These are phyloP conservation scores for Ophiognomonia clavigignenti-juglandacearum DNA, from an alignment of 2,329 filamentous ascomycete genomes.

Conservation along the genomic window DNA sequence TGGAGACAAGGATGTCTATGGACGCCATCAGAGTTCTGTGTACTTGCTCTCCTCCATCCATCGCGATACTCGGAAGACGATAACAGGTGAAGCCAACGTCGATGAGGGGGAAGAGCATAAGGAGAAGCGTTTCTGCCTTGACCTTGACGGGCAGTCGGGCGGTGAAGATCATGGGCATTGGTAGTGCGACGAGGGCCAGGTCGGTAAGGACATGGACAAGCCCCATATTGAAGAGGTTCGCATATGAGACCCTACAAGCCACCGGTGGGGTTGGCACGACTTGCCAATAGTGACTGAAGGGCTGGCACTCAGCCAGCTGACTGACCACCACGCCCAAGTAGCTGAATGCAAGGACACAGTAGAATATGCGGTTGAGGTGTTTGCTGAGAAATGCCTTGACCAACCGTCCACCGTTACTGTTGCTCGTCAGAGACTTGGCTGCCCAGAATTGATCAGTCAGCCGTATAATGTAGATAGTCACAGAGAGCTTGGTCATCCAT, in stretches of 20 bases:
- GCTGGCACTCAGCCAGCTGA: constrained; percentile 77
- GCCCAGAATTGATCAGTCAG: background rate
- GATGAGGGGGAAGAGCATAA: background rate
- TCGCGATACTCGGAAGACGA: background rate
- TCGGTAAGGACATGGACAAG: background rate
- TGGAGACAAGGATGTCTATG: background rate
- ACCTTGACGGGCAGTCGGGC: background rate
- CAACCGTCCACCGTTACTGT: background rate
- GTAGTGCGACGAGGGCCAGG: background rate
- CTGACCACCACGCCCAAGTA: constrained; percentile 45
- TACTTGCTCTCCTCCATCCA: background rate
- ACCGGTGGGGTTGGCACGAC: background rate
- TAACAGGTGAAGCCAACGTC: background rate
- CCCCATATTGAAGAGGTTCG: background rate
- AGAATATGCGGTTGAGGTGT: background rate
- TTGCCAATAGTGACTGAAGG: constrained; percentile 46
- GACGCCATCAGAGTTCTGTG: background rate
- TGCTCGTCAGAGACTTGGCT: background rate
- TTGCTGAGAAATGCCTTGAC: background rate
- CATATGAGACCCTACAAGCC: background rate
- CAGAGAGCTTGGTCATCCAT: background rate
- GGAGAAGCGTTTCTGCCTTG: background rate
- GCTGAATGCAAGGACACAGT: background rate
- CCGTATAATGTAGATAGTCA: background rate
- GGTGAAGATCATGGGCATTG: background rate